Percentiles rank a stretch among this genome's conserved stretches.
These are phyloP conservation scores for Hordeum pubiflorum DNA, from an alignment of 202 grass and related monocot species.

Conservation along the genomic window DNA sequence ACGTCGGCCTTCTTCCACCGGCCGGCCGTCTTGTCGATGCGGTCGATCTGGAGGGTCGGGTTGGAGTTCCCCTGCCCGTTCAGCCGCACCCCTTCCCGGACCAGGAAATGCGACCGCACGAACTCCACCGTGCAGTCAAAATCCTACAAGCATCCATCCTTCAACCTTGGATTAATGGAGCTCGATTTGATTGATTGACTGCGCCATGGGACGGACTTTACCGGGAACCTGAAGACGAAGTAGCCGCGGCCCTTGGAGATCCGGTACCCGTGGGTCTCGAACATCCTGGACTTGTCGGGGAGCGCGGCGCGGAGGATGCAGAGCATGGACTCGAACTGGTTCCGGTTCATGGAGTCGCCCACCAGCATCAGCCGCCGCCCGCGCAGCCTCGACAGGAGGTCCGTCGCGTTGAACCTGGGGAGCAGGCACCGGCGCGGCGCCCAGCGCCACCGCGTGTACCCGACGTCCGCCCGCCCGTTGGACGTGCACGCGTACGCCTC, in stretches of 20 bases:
- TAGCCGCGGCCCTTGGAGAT: conserved; percentile 86
- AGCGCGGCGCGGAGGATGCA: conserved; percentile 59
- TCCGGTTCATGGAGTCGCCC: conserved; percentile 96
- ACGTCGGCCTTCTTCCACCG: conserved; percentile 80
- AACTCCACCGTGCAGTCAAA: conserved; percentile 84
- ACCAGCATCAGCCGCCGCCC: conserved; percentile 85
- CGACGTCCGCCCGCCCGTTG: conserved; percentile 59
- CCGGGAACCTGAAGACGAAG: conserved; percentile 89
- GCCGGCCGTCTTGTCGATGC: conserved; percentile 71
- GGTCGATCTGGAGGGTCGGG: conserved; percentile 78
- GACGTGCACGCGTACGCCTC: conserved; percentile 73
- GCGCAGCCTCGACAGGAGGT: conserved; percentile 60
- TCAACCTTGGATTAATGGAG: neutral
- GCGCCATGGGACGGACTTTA: neutral
- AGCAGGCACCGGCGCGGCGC: conserved; percentile 53
- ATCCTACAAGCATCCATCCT: conserved; percentile 30
- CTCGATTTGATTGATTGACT: neutral
- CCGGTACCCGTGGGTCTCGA: conserved; percentile 78
- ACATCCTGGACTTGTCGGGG: conserved; percentile 68
- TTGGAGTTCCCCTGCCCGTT: conserved; percentile 65
- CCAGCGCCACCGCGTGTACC: conserved; percentile 82
- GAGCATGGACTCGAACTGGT: conserved; percentile 89
- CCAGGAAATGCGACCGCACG: conserved; percentile 92
- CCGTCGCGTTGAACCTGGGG: conserved; percentile 91
- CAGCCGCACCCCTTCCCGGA: conserved; percentile 55